phyloP scores from a whole-genome alignment of 306 rosid genomes.

The Sechiopsis laciniata region DNA sequence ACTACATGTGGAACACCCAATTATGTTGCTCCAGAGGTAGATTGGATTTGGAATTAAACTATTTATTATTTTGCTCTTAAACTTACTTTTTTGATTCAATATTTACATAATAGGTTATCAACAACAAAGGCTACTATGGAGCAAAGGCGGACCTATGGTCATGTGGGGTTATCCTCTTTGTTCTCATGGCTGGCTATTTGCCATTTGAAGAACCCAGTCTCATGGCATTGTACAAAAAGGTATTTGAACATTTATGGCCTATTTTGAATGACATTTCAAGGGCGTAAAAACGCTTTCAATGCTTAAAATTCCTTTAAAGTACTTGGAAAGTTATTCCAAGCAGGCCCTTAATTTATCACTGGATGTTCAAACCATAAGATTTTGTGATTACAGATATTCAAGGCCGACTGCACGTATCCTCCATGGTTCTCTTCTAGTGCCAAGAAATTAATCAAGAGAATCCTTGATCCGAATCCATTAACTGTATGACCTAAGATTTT shows the following conservation, averaged over 20 bases:
- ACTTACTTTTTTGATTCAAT: conserved; percentile 22
- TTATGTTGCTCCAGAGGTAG: conserved; percentile 98
- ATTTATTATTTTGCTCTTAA: conserved; percentile 3
- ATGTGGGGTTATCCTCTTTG: conserved; percentile 87
- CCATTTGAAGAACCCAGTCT: conserved; percentile 90
- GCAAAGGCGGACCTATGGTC: conserved; percentile 95
- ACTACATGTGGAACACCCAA: conserved; percentile 97
- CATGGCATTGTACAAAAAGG: conserved; percentile 81
- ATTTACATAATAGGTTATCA: conserved; percentile 56
- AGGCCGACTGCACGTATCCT: conserved; percentile 77
- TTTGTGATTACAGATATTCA: conserved; percentile 57
- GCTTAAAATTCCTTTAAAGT: too few species aligned
- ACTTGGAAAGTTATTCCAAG: too few species aligned
- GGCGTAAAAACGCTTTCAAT: too few species aligned
- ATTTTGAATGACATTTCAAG: too few species aligned
- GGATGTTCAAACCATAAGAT: not conserved
- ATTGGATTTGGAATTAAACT: conserved; percentile 23
- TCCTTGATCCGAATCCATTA: conserved; percentile 80
- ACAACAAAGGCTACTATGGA: conserved; percentile 90
- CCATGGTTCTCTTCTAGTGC: conserved; percentile 93
- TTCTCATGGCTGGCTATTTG: conserved; percentile 88
- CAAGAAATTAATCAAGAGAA: conserved; percentile 74
- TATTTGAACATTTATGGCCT: conserved; percentile 14
- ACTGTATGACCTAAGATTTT: conserved; percentile 46
- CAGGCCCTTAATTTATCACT: not conserved